These are phyloP conservation scores for Yueomyces sp. DNA, from an alignment of 805 yeast species.

Conservation along the genomic window DNA sequence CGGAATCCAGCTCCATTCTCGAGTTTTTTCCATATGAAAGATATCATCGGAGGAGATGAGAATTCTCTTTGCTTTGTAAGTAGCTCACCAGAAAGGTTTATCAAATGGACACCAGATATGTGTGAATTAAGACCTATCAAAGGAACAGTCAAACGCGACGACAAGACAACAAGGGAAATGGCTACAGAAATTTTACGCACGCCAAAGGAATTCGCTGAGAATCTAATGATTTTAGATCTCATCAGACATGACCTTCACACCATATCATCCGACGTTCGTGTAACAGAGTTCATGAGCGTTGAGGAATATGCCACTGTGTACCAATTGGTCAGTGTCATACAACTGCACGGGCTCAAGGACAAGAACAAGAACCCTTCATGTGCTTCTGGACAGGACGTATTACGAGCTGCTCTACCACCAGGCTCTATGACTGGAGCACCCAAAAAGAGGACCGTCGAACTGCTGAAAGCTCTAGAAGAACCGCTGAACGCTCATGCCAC, in stretches of 20 bases:
- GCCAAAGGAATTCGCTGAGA: slow-evolving; percentile 91
- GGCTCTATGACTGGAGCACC: slow-evolving; percentile 99
- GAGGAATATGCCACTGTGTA: slow-evolving; percentile 88
- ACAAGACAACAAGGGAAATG: slow-evolving; percentile 35
- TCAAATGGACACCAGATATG: slow-evolving; percentile 52
- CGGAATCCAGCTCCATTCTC: slow-evolving; percentile 91
- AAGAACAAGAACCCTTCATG: not conserved
- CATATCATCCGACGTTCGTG: slow-evolving; percentile 50
- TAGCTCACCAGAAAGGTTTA: slow-evolving; percentile 89
- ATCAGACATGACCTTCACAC: slow-evolving; percentile 83
- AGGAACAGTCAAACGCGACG: slow-evolving; percentile 75
- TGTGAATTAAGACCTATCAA: slow-evolving; percentile 91
- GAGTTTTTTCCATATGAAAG: slow-evolving; percentile 53
- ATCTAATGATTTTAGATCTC: slow-evolving; percentile 90
- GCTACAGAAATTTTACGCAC: slow-evolving; percentile 60
- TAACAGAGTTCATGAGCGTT: slow-evolving; percentile 72
- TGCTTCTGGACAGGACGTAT: slow-evolving; percentile 64
- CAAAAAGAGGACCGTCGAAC: slow-evolving; percentile 78
- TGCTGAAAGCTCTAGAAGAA: slow-evolving; percentile 37
- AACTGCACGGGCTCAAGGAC: slow-evolving; percentile 32
- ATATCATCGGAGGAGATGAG: slow-evolving; percentile 35
- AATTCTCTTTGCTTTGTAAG: slow-evolving; percentile 42
- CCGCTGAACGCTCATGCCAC: slow-evolving; percentile 22
- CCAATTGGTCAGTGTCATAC: slow-evolving; percentile 83
- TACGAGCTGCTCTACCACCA: slow-evolving; percentile 77